Conservation (phyloP, 495 filamentous ascomycete genomes). For the Tricharina praecox region DNA sequence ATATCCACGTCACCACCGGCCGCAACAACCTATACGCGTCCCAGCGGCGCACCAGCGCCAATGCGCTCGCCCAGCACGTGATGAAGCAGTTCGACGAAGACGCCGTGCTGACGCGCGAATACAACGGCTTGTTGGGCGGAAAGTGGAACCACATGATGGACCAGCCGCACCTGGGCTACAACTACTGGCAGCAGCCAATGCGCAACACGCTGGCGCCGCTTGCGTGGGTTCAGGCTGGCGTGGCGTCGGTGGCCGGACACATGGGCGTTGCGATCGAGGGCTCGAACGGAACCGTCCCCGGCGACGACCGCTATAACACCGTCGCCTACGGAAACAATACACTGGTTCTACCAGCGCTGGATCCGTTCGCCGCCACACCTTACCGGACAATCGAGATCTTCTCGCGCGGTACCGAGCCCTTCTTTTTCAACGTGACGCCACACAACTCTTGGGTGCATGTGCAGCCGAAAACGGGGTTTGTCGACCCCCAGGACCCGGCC, state of each 20-base stretch:
- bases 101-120: conserved; percentile 40
- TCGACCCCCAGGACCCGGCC: conserved; percentile 30
- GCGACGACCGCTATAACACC: conserved; percentile 49
- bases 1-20: conserved; percentile 44
- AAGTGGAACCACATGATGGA: conserved; percentile 66
- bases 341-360: conserved; percentile 41
- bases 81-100: conserved; percentile 46
- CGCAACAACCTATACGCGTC: conserved; percentile 45
- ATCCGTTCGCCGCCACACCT: conserved; percentile 40
- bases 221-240: conserved; percentile 38
- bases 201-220: conserved; percentile 47
- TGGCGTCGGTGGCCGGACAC: conserved; percentile 42
- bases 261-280: conserved; percentile 51
- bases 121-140: conserved; percentile 45
- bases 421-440: conserved; percentile 39
- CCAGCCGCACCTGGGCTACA: conserved; percentile 38
- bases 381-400: conserved; percentile 54
- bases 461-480: conserved; percentile 37
- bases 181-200: conserved; percentile 51
- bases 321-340: conserved; percentile 31
- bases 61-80: conserved; percentile 41
- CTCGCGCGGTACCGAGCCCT: conserved; percentile 40
- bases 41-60: conserved; percentile 50
- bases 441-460: conserved; percentile 41
- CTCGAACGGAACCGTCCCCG: conserved; percentile 45